Percentiles rank a stretch among this genome's conserved stretches.
These are phyloP conservation scores for Penicillium coprophilum DNA, from an alignment of 495 filamentous ascomycete species.

Conservation along the genomic window DNA sequence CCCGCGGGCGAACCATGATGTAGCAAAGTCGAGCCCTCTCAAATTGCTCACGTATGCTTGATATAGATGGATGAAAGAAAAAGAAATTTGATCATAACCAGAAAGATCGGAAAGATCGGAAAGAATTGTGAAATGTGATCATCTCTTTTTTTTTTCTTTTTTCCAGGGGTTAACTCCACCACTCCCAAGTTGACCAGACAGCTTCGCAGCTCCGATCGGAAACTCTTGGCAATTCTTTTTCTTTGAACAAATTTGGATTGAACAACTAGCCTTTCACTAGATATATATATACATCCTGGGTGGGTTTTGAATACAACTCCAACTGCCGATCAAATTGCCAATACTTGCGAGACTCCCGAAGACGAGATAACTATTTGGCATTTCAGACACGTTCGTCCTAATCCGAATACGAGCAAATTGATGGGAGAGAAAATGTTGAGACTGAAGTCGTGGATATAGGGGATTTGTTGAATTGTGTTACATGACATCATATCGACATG, in stretches of 20 bases:
- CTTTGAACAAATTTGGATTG: not conserved
- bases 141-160: constrained; percentile 1
- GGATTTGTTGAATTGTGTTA: constrained; percentile 1
- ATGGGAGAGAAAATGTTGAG: not conserved
- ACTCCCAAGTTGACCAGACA: constrained; percentile 1
- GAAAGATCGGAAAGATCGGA: constrained; percentile 11
- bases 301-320: not conserved
- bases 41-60: constrained; percentile 6
- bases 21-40: not conserved
- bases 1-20: constrained; percentile 45
- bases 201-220: constrained; percentile 8
- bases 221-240: constrained; percentile 7
- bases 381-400: not conserved
- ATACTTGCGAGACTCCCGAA: not conserved
- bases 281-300: not conserved
- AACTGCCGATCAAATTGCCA: not conserved
- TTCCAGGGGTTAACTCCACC: constrained; percentile 13
- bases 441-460: not conserved
- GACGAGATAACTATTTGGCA: not conserved
- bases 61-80: not conserved
- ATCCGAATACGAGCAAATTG: not conserved
- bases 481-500: constrained; percentile 9
- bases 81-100: not conserved
- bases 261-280: not conserved
- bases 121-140: not conserved